Conservation (phyloP, 805 yeast genomes). For the Lipomyces kockii region DNA sequence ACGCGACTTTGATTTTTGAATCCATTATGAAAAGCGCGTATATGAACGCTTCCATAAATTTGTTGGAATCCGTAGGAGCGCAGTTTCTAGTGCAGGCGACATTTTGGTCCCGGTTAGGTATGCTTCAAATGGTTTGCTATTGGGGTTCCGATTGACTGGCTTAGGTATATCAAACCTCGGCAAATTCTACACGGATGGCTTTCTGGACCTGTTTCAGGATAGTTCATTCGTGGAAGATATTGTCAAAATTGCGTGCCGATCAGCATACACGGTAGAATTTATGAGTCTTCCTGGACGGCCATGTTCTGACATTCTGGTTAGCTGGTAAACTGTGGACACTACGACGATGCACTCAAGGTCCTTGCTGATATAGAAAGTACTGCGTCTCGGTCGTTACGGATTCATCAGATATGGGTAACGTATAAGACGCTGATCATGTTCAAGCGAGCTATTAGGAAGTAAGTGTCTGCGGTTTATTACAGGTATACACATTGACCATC, state of each 20-base stretch:
- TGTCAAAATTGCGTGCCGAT: conserved; percentile 22
- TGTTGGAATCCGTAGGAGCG: conserved; percentile 18
- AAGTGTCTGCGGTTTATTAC: neutral
- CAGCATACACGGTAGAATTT: conserved; percentile 12
- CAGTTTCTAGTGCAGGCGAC: conserved; percentile 18
- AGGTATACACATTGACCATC: neutral
- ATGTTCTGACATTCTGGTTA: neutral
- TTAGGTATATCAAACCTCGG: conserved; percentile 18
- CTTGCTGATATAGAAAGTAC: neutral
- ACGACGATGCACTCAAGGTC: conserved; percentile 7
- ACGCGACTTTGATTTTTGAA: conserved; percentile 18
- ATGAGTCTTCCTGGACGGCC: conserved; percentile 3
- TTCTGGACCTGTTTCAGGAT: conserved; percentile 5
- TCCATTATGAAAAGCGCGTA: conserved; percentile 19
- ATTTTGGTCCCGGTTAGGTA: conserved; percentile 26
- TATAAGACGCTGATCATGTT: conserved; percentile 17
- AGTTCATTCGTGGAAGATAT: conserved; percentile 13
- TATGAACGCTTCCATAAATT: conserved; percentile 9
- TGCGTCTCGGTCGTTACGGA: conserved; percentile 10
- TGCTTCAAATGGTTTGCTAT: neutral
- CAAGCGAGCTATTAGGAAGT: conserved; percentile 20
- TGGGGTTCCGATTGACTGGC: neutral
- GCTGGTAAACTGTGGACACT: conserved; percentile 11
- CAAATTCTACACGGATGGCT: conserved; percentile 12
- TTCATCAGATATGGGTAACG: conserved; percentile 19